Percentiles rank a stretch among this genome's conserved stretches.
These are phyloP conservation scores for Arabis hirsuta DNA, from an alignment of 345 rosid species.

Conservation along the genomic window DNA sequence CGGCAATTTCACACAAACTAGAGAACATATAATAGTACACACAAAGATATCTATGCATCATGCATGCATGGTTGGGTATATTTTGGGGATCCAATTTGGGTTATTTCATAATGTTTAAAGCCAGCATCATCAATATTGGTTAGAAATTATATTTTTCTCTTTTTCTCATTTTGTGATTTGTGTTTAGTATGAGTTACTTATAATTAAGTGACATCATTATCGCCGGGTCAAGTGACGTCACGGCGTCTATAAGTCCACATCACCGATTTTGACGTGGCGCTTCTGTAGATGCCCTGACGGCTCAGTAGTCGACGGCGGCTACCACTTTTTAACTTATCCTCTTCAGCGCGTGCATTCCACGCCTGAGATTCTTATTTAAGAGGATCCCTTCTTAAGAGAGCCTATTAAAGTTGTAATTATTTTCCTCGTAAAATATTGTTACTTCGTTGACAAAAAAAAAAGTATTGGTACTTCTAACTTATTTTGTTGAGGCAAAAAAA, in stretches of 20 bases:
- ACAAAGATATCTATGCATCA: too few relatives aligned
- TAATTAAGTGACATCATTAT: slow-evolving; percentile 29
- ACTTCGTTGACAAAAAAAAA: not conserved
- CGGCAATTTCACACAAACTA: too few relatives aligned
- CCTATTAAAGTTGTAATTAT: not conserved
- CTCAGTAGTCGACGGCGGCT: slow-evolving; percentile 42
- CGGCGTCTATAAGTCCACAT: slow-evolving; percentile 42
- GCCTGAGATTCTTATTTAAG: not conserved
- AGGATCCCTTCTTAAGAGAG: too few relatives aligned
- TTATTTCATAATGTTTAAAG: too few relatives aligned
- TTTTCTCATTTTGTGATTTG: not conserved
- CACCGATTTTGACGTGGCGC: slow-evolving; percentile 34
- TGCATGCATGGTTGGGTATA: too few relatives aligned
- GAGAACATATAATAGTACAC: too few relatives aligned
- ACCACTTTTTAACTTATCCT: slow-evolving; percentile 10
- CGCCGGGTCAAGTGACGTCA: slow-evolving; percentile 39
- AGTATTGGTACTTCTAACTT: too few relatives aligned
- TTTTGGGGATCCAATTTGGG: too few relatives aligned
- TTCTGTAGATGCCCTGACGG: slow-evolving; percentile 17
- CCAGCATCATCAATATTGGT: too few relatives aligned
- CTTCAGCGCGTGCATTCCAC: slow-evolving; percentile 12
- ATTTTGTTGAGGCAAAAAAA: not conserved
- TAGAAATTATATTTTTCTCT: too few relatives aligned
- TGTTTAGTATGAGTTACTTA: not conserved
- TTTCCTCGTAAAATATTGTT: not conserved